phyloP scores from a whole-genome alignment of 345 rosid species.

The Stellera chamaejasme region DNA sequence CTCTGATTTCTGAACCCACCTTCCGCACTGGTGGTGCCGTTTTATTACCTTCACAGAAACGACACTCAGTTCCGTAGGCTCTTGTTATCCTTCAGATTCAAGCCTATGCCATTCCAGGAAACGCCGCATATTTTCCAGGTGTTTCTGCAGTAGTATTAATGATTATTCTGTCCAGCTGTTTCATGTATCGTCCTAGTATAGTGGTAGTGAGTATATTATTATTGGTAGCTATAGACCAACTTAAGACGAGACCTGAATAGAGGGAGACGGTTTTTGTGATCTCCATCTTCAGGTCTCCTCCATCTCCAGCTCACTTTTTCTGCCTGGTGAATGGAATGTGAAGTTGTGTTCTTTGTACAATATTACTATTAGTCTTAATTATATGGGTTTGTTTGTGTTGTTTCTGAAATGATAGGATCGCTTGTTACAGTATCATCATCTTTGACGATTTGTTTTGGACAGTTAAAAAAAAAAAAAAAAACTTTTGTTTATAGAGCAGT shows the following conservation, averaged over 20 bases:
- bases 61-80: constrained; percentile 19
- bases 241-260: constrained; percentile 19
- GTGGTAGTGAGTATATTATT: too few relatives aligned
- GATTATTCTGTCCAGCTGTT: not conserved
- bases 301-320: constrained; percentile 35
- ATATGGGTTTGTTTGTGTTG: too few relatives aligned
- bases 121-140: constrained; percentile 46
- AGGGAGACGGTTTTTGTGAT: constrained; percentile 63
- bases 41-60: constrained; percentile 33
- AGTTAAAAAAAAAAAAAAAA: too few relatives aligned
- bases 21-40: constrained; percentile 31
- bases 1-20: too few relatives aligned
- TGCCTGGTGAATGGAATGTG: constrained; percentile 29
- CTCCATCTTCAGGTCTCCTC: constrained; percentile 34
- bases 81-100: not conserved
- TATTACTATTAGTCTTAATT: too few relatives aligned
- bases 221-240: too few relatives aligned
- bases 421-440: too few relatives aligned
- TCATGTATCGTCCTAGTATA: too few relatives aligned
- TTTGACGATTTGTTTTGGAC: too few relatives aligned
- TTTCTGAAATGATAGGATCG: too few relatives aligned
- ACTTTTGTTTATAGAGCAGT: too few relatives aligned
- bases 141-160: constrained; percentile 13
- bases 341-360: constrained; percentile 15
- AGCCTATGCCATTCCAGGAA: constrained; percentile 11